Percentiles rank a stretch among this genome's conserved stretches.
Conservation (phyloP, 208 protist genomes). For the Strigomonas galati region DNA sequence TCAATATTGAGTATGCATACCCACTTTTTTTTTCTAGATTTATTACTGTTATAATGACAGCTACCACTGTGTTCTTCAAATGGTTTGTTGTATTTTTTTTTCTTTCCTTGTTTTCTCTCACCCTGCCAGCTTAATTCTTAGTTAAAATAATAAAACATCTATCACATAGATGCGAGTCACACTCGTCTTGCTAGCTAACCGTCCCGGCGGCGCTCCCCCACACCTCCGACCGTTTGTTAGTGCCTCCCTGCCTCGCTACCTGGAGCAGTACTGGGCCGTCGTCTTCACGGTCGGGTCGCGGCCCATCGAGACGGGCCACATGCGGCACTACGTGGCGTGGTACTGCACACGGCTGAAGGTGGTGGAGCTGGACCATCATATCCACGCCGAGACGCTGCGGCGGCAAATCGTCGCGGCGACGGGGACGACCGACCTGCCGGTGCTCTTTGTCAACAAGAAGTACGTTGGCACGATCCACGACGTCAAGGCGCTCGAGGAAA, state of each 20-base stretch:
- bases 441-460: constrained; percentile 85
- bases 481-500: constrained; percentile 63
- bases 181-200: no score
- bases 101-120: no score
- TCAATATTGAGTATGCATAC: no score
- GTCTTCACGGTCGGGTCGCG: constrained; percentile 75
- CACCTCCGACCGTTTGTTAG: constrained; percentile 68
- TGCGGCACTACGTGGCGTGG: constrained; percentile 87
- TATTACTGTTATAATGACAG: no score
- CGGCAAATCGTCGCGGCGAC: constrained; percentile 37
- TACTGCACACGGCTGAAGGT: constrained; percentile 85
- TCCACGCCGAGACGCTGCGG: constrained; percentile 54
- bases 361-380: constrained; percentile 84
- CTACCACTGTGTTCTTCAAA: no score
- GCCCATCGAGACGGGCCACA: constrained; percentile 75
- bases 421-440: constrained; percentile 51
- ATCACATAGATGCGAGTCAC: no score
- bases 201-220: no score
- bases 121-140: no score
- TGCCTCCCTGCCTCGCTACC: constrained; percentile 49
- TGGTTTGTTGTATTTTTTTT: no score
- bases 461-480: constrained; percentile 69
- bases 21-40: no score
- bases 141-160: no score
- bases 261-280: constrained; percentile 79